phyloP scores from a whole-genome alignment of 345 rosid genomes.

The Eucalyptus tenuipes region DNA sequence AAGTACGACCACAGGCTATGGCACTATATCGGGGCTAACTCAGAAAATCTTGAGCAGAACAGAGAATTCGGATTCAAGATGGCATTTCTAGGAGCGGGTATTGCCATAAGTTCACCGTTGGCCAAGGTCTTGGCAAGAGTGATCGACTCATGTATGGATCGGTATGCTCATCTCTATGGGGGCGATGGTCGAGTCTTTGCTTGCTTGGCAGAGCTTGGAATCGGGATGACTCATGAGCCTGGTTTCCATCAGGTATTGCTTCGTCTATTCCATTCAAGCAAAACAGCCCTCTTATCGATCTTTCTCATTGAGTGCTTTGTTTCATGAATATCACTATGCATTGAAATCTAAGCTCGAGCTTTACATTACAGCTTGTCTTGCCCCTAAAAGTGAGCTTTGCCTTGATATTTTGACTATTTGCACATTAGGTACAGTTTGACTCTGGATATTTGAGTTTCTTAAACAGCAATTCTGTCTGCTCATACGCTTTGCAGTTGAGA shows the following conservation, averaged over 20 bases:
- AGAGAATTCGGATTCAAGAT: slow-evolving; percentile 37
- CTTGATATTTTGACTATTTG: neutral
- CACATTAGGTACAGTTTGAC: neutral
- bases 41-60: slow-evolving; percentile 61
- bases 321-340: neutral
- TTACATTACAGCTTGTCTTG: neutral
- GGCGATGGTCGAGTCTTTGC: slow-evolving; percentile 60
- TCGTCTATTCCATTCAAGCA: neutral
- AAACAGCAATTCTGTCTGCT: neutral
- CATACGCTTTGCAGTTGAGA: neutral
- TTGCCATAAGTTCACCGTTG: slow-evolving; percentile 63
- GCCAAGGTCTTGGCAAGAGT: slow-evolving; percentile 56
- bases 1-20: slow-evolving; percentile 70
- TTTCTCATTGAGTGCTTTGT: neutral
- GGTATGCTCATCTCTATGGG: slow-evolving; percentile 81
- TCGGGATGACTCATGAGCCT: slow-evolving; percentile 57
- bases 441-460: neutral
- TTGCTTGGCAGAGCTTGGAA: slow-evolving; percentile 82
- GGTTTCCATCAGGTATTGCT: slow-evolving; percentile 86
- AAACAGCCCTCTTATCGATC: neutral
- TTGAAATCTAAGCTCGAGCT: neutral
- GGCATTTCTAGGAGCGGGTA: slow-evolving; percentile 86
- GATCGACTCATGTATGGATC: slow-evolving; percentile 66
- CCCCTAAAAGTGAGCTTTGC: neutral
- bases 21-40: slow-evolving; percentile 69